phyloP scores from a whole-genome alignment of 2,329 filamentous ascomycete species.

The Ilyonectria robusta region DNA sequence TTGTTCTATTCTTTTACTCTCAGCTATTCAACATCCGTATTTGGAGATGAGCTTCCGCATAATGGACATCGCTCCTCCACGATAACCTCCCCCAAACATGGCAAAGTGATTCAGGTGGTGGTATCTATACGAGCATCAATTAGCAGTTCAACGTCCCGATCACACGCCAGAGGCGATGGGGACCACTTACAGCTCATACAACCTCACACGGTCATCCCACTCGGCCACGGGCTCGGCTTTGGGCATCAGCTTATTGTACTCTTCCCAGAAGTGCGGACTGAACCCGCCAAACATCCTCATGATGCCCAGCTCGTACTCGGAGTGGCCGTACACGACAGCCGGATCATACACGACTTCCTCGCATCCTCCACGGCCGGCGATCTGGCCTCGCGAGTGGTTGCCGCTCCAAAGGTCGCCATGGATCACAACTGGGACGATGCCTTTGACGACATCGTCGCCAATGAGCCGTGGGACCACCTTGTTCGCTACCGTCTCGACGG shows the following conservation, averaged over 20 bases:
- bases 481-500: slow-evolving; percentile 75
- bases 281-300: slow-evolving; percentile 98
- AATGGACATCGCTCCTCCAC: slow-evolving; percentile 81
- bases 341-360: slow-evolving; percentile 90
- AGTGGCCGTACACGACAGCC: slow-evolving; percentile 85
- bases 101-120: slow-evolving; percentile 93
- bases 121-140: slow-evolving; percentile 67
- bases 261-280: slow-evolving; percentile 76
- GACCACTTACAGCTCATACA: slow-evolving; percentile 84
- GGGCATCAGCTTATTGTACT: slow-evolving; percentile 82
- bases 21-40: slow-evolving; percentile 66
- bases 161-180: not conserved
- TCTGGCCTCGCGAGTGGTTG: slow-evolving; percentile 78
- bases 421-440: slow-evolving; percentile 82
- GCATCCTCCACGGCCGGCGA: slow-evolving; percentile 66
- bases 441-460: slow-evolving; percentile 74
- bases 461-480: slow-evolving; percentile 84
- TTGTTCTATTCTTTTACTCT: slow-evolving; percentile 20
- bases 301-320: slow-evolving; percentile 91
- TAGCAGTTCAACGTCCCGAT: not conserved
- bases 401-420: slow-evolving; percentile 97
- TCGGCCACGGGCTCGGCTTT: slow-evolving; percentile 86
- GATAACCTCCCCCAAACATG: slow-evolving; percentile 87
- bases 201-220: slow-evolving; percentile 83
- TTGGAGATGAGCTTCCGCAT: slow-evolving; percentile 82